These are phyloP conservation scores for Thalassiosira livingstoniorum DNA, from an alignment of 352 stramenopile species.

Conservation along the genomic window DNA sequence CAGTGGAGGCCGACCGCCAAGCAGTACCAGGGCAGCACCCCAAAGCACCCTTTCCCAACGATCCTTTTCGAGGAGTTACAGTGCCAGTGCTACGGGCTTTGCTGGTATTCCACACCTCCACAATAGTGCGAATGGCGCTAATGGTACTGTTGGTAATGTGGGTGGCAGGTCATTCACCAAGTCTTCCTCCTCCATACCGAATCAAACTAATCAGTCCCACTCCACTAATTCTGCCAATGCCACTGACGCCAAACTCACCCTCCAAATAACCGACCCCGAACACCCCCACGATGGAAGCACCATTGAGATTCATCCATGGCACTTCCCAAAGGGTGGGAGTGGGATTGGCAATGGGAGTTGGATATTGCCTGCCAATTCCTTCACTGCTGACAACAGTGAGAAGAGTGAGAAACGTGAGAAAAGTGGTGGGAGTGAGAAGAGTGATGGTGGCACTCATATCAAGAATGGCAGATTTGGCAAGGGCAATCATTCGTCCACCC, in stretches of 20 bases:
- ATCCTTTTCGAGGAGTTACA: no score
- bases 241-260: constrained; percentile 26
- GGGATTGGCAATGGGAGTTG: background rate
- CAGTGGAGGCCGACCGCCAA: background rate
- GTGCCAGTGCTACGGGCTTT: no score
- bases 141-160: no score
- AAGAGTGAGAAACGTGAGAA: background rate
- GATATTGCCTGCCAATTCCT: constrained; percentile 40
- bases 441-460: background rate
- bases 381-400: background rate
- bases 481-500: background rate
- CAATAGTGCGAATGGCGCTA: no score
- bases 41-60: no score
- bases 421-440: background rate
- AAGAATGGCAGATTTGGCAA: no score
- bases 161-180: no score
- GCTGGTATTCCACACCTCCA: no score
- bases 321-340: constrained; percentile 4
- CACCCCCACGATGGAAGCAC: constrained; percentile 25
- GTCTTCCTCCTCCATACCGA: background rate
- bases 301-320: constrained; percentile 24
- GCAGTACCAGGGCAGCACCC: background rate
- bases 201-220: background rate
- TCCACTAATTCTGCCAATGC: background rate
- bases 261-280: constrained; percentile 35